Evolutionary conservation across 2,329 filamentous ascomycete species (phyloP), one percentile per base, ranked within the genome.

Genomic region (Dichotomopilus funicola): DNA sequence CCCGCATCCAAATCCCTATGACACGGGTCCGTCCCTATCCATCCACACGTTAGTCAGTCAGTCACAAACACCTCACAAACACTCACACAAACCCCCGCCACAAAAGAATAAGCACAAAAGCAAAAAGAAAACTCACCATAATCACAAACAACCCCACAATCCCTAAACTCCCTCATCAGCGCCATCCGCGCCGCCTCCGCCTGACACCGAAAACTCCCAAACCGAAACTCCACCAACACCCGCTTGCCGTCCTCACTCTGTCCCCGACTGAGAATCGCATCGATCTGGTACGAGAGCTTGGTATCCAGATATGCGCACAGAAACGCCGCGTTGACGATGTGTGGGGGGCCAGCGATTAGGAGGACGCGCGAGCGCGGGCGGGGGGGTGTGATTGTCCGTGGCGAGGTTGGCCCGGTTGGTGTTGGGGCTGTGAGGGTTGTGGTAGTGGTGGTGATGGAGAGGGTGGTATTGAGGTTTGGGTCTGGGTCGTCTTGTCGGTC

Each of bases 191-290:
- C 78, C 51, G 75, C 72, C 67, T 80, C 73, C 0, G 78, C 72
- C 71, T 83, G 80, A 66, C 76, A 79, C 0, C 78, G 73, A 56
- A 73, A 82, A 54, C 78, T 80, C 0, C 77, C 78, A 60, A 83
- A 83, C 9, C 74, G 71, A 60, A 75, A 79, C 69, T 81, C 78
- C 8, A 63, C 38, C 40, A 63, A 42, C 35, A 56, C 58, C 5
- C 61, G 48, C 6, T 13, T 10, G 27, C 54, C 49, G 9, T 48
- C 55, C 11, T 19, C 12, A 44, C 31, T 53, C 4, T 6, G 3
- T 8, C 51, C 40, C 11, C 31, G 52, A 6, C 49, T 19, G 10
- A 58, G 4, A 10, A 78, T 65, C 48, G 67, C 63, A 57, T 82
- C 80, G 6, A 77, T 56, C 61, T 82, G 70, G 59, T 75, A 82